phyloP scores from a whole-genome alignment of 1,284 basidiomycete genomes.

The Microbotryum intermedium region DNA sequence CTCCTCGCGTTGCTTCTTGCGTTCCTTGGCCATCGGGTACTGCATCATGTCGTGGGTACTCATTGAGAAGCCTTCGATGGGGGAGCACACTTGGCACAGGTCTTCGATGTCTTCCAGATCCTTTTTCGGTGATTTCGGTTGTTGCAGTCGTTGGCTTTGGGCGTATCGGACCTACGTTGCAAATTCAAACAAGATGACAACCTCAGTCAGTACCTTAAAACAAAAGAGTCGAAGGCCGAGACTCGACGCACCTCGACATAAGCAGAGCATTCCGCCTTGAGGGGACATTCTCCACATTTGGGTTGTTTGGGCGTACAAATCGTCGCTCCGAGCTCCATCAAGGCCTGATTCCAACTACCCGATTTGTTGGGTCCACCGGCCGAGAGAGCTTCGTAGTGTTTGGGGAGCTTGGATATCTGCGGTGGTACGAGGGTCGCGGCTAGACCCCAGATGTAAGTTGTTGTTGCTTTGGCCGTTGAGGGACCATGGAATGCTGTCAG shows the following conservation, averaged over 20 bases:
- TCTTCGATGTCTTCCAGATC: conserved; percentile 58
- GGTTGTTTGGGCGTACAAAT: conserved; percentile 79
- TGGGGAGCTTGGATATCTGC: background rate
- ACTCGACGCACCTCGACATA: conserved; percentile 43
- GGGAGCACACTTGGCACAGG: conserved; percentile 61
- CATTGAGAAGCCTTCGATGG: conserved; percentile 44
- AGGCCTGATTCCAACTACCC: conserved; percentile 27
- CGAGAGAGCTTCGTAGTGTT: background rate
- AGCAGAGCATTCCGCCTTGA: conserved; percentile 59
- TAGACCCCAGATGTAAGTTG: conserved; percentile 71
- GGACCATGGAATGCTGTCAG: conserved; percentile 70
- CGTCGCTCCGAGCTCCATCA: conserved; percentile 62
- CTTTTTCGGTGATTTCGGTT: conserved; percentile 22
- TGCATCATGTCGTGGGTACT: conserved; percentile 47
- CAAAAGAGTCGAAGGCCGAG: background rate
- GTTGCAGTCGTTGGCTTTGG: background rate
- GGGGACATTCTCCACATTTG: conserved; percentile 60
- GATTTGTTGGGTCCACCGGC: conserved; percentile 19
- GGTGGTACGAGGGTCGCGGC: conserved; percentile 58
- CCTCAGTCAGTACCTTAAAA: background rate
- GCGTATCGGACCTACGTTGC: conserved; percentile 10
- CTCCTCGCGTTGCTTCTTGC: conserved; percentile 77
- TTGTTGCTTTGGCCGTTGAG: conserved; percentile 65
- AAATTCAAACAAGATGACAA: background rate
- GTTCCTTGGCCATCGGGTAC: conserved; percentile 79